Percentiles rank a stretch among this genome's conserved stretches.
Evolutionary conservation across 2,329 filamentous ascomycete genomes (phyloP).

Genomic region (Biscogniauxia sp.): DNA sequence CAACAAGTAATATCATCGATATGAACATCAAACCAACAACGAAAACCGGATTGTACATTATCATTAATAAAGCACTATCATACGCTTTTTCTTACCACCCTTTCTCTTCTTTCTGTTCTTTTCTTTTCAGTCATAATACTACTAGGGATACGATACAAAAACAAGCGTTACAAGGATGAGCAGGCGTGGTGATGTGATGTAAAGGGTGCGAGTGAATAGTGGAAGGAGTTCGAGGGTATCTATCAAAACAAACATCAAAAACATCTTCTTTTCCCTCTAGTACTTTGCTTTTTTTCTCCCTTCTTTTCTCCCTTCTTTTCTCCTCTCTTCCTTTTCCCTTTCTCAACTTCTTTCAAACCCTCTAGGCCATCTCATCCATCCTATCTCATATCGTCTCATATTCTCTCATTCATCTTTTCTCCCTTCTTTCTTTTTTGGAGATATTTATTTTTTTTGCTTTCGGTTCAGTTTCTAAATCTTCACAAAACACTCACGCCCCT

Average conservation of each 20-base stretch:
- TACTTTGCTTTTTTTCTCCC: too few species aligned
- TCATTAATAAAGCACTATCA: too few species aligned
- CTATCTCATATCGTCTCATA: not conserved
- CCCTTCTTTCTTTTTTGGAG: not conserved
- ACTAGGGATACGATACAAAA: too few species aligned
- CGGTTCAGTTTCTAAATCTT: not conserved
- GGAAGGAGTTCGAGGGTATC: slow-evolving; percentile 16
- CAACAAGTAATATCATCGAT: too few species aligned
- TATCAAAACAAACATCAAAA: slow-evolving; percentile 2
- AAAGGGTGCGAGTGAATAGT: not conserved
- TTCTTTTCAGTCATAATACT: too few species aligned
- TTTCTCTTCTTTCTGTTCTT: too few species aligned
- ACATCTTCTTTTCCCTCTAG: not conserved
- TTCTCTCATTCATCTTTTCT: not conserved
- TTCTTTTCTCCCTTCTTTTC: not conserved
- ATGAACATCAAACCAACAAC: too few species aligned
- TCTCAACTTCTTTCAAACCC: not conserved
- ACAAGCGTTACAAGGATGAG: too few species aligned
- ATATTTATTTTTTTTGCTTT: not conserved
- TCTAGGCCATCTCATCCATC: not conserved
- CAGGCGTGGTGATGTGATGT: slow-evolving; percentile 3
- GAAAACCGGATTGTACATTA: too few species aligned
- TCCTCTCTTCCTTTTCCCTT: not conserved
- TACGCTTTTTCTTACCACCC: too few species aligned
- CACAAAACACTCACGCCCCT: slow-evolving; percentile 25